These are phyloP conservation scores for Colletotrichum cordylinicola DNA, from an alignment of 2,329 filamentous ascomycete species.

Conservation along the genomic window DNA sequence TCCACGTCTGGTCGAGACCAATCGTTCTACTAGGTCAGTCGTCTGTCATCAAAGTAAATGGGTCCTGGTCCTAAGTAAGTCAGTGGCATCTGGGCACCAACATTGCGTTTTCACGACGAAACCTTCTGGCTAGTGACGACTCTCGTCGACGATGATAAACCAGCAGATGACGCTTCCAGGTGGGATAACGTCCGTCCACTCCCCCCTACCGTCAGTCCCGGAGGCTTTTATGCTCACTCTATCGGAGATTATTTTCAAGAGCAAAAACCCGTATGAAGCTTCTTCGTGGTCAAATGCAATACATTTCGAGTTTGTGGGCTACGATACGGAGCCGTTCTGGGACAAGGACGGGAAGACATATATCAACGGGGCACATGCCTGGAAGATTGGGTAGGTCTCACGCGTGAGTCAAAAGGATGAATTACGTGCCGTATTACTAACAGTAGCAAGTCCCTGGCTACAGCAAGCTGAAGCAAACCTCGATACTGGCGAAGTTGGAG, in stretches of 20 bases:
- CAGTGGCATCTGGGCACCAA: constrained; percentile 54
- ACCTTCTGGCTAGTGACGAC: constrained; percentile 38
- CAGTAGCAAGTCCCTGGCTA: constrained; percentile 48
- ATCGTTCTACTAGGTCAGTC: background rate
- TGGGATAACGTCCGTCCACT: background rate
- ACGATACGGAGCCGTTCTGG: constrained; percentile 58
- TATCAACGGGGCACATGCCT: constrained; percentile 37
- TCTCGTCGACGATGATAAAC: constrained; percentile 2
- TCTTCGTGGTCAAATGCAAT: constrained; percentile 29
- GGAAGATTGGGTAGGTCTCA: constrained; percentile 39
- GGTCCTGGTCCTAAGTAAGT: constrained; percentile 21
- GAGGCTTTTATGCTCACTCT: background rate
- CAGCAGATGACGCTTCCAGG: background rate
- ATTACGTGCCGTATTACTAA: constrained; percentile 34
- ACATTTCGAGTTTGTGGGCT: constrained; percentile 22
- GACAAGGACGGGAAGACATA: constrained; percentile 61
- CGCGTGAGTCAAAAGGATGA: constrained; percentile 37
- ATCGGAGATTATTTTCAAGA: constrained; percentile 14
- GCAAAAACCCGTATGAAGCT: constrained; percentile 23
- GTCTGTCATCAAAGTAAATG: background rate
- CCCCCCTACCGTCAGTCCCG: constrained; percentile 32
- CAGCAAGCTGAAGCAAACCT: constrained; percentile 44
- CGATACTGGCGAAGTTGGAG: background rate
- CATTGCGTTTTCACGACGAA: constrained; percentile 45
- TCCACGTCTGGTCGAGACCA: constrained; percentile 31